Conservation (phyloP, 305 asterid genomes). For the Vinca major region DNA sequence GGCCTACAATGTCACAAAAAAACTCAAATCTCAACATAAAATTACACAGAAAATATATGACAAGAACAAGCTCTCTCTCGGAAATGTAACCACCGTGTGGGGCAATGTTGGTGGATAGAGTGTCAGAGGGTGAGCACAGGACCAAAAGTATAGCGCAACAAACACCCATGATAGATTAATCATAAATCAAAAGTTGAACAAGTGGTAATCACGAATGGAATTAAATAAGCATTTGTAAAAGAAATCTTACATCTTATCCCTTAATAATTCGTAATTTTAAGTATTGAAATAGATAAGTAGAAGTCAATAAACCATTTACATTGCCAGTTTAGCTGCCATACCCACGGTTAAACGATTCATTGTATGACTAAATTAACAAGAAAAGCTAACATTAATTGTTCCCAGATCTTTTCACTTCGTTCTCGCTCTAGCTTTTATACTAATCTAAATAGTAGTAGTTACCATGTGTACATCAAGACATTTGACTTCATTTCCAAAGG, state of each 20-base stretch:
- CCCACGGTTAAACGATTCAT: background rate
- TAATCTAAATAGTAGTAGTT: slow-evolving; percentile 14
- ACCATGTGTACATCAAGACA: slow-evolving; percentile 71
- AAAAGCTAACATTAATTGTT: background rate
- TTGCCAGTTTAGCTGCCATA: background rate
- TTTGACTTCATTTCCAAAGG: slow-evolving; percentile 63
- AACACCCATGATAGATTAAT: background rate
- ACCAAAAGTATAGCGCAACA: background rate
- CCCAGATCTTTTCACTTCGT: background rate
- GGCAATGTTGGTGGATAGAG: background rate
- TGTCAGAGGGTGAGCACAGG: too few relatives aligned
- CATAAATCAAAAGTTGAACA: background rate
- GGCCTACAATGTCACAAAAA: slow-evolving; percentile 32
- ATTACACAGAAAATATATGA: background rate
- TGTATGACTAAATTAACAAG: background rate
- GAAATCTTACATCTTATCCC: background rate
- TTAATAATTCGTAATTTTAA: too few relatives aligned
- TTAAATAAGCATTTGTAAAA: background rate
- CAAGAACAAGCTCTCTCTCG: background rate
- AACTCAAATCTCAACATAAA: slow-evolving; percentile 9
- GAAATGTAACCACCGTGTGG: background rate
- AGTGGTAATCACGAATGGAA: background rate
- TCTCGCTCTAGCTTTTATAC: background rate
- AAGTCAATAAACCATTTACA: background rate
- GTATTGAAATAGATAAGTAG: background rate